A percentile compares a stretch with the other conserved stretches of the same genome.
Conservation (phyloP, 306 rosid genomes). For the Hippophae tibetana region DNA sequence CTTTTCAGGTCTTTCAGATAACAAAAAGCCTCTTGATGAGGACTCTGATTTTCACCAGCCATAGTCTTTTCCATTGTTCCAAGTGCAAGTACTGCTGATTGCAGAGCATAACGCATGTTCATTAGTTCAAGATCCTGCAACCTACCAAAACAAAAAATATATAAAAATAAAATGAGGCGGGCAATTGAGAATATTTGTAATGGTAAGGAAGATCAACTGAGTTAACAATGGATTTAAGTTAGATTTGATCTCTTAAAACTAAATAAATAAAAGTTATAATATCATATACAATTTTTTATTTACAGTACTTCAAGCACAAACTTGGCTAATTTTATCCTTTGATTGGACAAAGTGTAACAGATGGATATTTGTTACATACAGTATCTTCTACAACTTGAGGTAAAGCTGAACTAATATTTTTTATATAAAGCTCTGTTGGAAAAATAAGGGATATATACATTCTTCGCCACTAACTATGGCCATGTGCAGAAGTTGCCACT, state of each 20-base stretch:
- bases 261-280: too few relatives aligned
- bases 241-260: too few relatives aligned
- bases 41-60: slow-evolving; percentile 40
- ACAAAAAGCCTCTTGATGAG: slow-evolving; percentile 43
- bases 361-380: neutral
- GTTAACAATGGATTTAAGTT: neutral
- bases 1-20: slow-evolving; percentile 69
- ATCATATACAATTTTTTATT: too few relatives aligned
- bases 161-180: neutral
- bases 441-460: neutral
- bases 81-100: slow-evolving; percentile 78
- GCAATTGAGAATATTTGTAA: slow-evolving; percentile 19
- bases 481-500: too few relatives aligned
- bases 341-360: neutral
- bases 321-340: too few relatives aligned
- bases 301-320: too few relatives aligned
- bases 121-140: slow-evolving; percentile 90
- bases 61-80: slow-evolving; percentile 63
- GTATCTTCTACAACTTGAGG: neutral
- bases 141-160: slow-evolving; percentile 38
- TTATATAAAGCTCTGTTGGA: neutral
- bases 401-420: neutral
- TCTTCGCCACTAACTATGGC: too few relatives aligned
- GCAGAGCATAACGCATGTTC: slow-evolving; percentile 96
- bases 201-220: slow-evolving; percentile 9